These are phyloP conservation scores for Aureobasidium sp. DNA, from an alignment of 2,329 filamentous ascomycete species.

Conservation along the genomic window DNA sequence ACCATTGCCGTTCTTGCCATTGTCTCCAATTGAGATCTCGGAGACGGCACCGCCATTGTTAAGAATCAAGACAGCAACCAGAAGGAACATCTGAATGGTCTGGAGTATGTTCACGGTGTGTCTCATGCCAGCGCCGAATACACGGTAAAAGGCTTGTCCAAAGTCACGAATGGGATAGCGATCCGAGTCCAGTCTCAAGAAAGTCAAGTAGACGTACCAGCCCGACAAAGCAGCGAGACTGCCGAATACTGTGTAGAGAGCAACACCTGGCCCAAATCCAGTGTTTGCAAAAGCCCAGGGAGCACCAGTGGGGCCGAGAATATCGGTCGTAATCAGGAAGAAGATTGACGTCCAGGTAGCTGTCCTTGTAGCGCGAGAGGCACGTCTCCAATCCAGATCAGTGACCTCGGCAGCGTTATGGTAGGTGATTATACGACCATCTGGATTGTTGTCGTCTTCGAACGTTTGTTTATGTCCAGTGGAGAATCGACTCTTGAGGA, in stretches of 20 bases:
- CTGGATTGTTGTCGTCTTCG: not conserved
- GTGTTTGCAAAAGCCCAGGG: conserved; percentile 24
- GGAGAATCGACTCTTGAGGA: conserved; percentile 16
- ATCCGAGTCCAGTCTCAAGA: conserved; percentile 31
- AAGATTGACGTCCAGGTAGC: conserved; percentile 31
- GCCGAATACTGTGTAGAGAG: conserved; percentile 31
- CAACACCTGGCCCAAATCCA: conserved; percentile 27
- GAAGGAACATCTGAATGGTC: conserved; percentile 35
- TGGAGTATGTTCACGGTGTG: conserved; percentile 32
- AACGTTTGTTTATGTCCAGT: conserved; percentile 6
- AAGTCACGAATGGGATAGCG: conserved; percentile 34
- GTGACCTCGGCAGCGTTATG: conserved; percentile 6
- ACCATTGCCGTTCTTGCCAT: conserved; percentile 3
- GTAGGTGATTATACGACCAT: not conserved
- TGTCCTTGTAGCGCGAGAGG: conserved; percentile 27
- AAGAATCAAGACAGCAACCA: conserved; percentile 45
- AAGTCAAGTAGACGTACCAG: conserved; percentile 25
- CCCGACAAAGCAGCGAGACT: conserved; percentile 14
- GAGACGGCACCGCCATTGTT: conserved; percentile 44
- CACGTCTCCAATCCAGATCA: conserved; percentile 28
- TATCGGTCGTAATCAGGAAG: conserved; percentile 39
- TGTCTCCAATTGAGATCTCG: conserved; percentile 33
- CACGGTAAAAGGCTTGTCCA: conserved; percentile 33
- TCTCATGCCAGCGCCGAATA: conserved; percentile 29
- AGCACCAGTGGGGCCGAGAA: conserved; percentile 28